phyloP scores from a whole-genome alignment of 2,329 filamentous ascomycete species.

The Paecilomyces formosus region DNA sequence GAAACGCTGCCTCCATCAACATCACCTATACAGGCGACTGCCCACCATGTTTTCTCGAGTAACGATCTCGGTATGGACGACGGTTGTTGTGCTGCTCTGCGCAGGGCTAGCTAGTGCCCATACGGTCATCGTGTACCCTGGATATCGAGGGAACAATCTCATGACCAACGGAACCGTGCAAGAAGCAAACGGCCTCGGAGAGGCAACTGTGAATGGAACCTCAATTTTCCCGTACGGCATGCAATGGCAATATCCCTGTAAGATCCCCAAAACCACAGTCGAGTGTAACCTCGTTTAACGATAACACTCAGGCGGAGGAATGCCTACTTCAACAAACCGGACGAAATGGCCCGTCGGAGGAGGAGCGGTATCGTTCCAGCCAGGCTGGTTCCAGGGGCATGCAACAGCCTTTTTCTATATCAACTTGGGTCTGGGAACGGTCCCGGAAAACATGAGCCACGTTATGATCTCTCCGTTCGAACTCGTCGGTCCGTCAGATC shows the following conservation, averaged over 20 bases:
- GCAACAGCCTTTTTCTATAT: conserved; percentile 74
- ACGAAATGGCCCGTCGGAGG: conserved; percentile 86
- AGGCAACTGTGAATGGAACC: conserved; percentile 40
- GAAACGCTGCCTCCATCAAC: background rate
- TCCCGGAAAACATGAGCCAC: conserved; percentile 80
- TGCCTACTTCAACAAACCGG: conserved; percentile 68
- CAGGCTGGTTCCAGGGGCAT: conserved; percentile 94
- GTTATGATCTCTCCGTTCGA: conserved; percentile 75
- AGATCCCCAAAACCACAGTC: conserved; percentile 29
- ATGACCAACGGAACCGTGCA: conserved; percentile 60
- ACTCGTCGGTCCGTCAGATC: conserved; percentile 71
- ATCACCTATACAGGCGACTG: background rate
- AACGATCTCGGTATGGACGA: conserved; percentile 20
- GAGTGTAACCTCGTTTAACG: background rate
- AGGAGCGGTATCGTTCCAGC: conserved; percentile 83
- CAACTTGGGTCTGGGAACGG: conserved; percentile 79
- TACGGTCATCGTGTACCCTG: conserved; percentile 77
- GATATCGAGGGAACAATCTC: conserved; percentile 81
- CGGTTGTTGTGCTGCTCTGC: conserved; percentile 26
- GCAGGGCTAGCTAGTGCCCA: conserved; percentile 46
- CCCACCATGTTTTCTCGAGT: conserved; percentile 19
- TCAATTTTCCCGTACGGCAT: conserved; percentile 71
- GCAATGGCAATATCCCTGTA: conserved; percentile 95
- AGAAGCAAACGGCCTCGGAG: conserved; percentile 38
- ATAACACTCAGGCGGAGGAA: conserved; percentile 64